phyloP scores from a whole-genome alignment of 345 rosid species.

The Melaleuca quinquenervia region DNA sequence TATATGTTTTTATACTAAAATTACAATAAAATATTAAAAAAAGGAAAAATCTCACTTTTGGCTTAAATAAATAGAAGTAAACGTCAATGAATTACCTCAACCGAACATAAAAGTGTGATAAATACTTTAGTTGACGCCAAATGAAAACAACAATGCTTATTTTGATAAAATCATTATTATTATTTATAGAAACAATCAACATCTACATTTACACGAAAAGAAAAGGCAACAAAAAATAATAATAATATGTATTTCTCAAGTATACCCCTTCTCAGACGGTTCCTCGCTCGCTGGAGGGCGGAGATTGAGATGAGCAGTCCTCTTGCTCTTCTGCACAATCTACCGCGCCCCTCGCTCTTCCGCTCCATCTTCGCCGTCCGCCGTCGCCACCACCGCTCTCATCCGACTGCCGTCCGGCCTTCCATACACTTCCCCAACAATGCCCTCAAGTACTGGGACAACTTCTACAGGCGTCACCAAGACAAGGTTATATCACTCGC shows the following conservation, averaged over 20 bases:
- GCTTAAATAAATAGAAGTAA: no score
- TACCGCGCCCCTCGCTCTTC: neutral
- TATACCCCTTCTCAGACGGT: neutral
- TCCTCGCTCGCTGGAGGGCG: neutral
- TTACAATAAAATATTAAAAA: no score
- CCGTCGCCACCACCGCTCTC: neutral
- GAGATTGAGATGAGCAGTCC: neutral
- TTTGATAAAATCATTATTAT: no score
- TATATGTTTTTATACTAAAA: no score
- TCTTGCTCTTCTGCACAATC: neutral
- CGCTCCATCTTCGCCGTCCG: neutral
- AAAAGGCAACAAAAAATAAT: neutral
- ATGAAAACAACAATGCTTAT: neutral
- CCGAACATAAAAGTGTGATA: no score
- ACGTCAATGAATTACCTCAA: no score
- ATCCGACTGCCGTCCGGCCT: neutral
- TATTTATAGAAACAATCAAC: neutral
- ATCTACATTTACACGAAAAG: neutral
- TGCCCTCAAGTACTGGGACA: constrained; percentile 42
- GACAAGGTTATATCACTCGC: constrained; percentile 15
- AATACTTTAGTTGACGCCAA: no score
- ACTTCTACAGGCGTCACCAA: constrained; percentile 42
- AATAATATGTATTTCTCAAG: neutral
- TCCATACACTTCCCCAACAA: constrained; percentile 16
- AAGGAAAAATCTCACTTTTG: no score